Conservation (phyloP, 345 rosid genomes). For the Hibiscus syriacus region DNA sequence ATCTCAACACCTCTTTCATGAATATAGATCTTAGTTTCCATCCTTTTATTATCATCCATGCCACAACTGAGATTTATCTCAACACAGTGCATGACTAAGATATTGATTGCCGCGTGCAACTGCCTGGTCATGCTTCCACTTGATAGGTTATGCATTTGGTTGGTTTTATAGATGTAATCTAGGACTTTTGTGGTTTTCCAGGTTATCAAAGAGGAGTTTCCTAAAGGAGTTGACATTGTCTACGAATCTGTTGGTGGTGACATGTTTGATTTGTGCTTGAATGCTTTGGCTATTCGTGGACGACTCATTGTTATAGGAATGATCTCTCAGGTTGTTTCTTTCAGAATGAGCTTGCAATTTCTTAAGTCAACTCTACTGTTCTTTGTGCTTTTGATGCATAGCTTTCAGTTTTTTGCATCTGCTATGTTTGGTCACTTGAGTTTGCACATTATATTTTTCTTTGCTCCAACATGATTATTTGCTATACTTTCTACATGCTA, state of each 20-base stretch:
- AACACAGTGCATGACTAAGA: neutral
- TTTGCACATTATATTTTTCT: neutral
- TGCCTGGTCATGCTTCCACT: too few species aligned
- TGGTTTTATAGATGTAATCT: neutral
- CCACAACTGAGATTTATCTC: neutral
- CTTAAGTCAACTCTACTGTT: neutral
- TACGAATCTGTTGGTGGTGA: constrained; percentile 97
- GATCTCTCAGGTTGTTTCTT: constrained; percentile 80
- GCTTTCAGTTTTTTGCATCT: constrained; percentile 1
- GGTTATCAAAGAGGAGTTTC: constrained; percentile 79
- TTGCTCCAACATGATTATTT: neutral
- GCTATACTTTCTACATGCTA: neutral
- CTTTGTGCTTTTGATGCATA: neutral
- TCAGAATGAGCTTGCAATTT: neutral
- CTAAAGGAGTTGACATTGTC: constrained; percentile 73
- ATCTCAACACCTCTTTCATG: neutral
- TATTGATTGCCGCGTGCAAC: neutral
- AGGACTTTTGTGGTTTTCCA: constrained; percentile 20
- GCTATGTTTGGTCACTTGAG: neutral
- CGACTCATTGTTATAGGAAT: constrained; percentile 86
- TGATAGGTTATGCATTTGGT: neutral
- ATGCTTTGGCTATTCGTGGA: constrained; percentile 78
- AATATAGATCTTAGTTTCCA: neutral
- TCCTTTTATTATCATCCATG: neutral
- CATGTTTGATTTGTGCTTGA: constrained; percentile 80